These are phyloP conservation scores for Coniochaeta pulveracea DNA, from an alignment of 2,329 filamentous ascomycete genomes.

Conservation along the genomic window DNA sequence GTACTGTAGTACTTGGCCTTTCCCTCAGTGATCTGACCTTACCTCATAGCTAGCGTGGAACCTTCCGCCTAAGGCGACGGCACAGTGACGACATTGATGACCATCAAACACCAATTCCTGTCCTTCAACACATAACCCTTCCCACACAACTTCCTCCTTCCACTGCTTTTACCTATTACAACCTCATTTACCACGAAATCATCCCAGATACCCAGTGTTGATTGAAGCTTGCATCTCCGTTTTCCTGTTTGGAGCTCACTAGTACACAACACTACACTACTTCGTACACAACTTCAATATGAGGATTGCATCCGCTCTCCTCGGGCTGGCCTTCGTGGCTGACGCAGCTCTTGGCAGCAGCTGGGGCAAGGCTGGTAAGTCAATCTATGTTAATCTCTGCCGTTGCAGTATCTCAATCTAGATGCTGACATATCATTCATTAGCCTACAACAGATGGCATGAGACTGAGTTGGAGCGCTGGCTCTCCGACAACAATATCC, in stretches of 20 bases:
- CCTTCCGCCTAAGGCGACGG: neutral
- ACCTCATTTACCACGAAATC: neutral
- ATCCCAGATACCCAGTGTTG: neutral
- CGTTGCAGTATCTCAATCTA: constrained; percentile 2
- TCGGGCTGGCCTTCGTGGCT: constrained; percentile 62
- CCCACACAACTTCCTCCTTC: constrained; percentile 4
- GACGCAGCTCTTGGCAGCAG: constrained; percentile 60
- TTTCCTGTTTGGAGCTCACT: neutral
- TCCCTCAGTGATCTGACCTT: neutral
- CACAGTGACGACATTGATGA: constrained; percentile 5
- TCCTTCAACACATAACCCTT: constrained; percentile 1
- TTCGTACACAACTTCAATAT: too few species aligned
- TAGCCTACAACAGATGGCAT: constrained; percentile 98
- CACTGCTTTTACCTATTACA: constrained; percentile 7
- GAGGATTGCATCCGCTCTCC: constrained; percentile 63
- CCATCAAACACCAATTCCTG: neutral
- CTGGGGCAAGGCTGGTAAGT: constrained; percentile 80
- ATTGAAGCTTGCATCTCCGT: too few species aligned
- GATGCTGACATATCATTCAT: constrained; percentile 16
- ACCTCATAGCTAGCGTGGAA: constrained; percentile 1
- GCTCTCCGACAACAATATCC: constrained; percentile 85
- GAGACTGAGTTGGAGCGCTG: constrained; percentile 95
- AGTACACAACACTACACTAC: constrained; percentile 16
- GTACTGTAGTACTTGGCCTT: neutral
- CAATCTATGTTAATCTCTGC: constrained; percentile 6